Percentiles rank a stretch among this genome's conserved stretches.
Evolutionary conservation across 345 rosid species (phyloP).

Genomic region (Corchorus olitorius): DNA sequence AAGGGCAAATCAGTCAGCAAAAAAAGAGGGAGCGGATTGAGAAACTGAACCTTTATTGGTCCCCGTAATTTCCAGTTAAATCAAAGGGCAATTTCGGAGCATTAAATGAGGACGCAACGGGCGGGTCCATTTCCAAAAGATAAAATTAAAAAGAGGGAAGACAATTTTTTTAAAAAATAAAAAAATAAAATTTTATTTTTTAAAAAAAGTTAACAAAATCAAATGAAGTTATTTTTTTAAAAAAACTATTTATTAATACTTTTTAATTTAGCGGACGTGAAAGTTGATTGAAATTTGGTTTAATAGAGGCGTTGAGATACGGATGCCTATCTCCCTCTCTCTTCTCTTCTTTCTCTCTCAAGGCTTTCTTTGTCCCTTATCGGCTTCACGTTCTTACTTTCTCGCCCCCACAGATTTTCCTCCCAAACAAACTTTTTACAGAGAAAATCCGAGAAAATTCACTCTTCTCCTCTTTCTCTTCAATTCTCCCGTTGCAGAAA

Average conservation of each 20-base stretch:
- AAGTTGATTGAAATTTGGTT: constrained; percentile 41
- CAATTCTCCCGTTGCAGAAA: neutral
- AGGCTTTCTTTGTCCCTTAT: constrained; percentile 50
- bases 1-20: constrained; percentile 23
- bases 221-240: neutral
- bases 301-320: constrained; percentile 44
- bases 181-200: neutral
- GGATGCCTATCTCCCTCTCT: constrained; percentile 22
- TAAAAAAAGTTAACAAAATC: neutral
- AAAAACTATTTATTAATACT: neutral
- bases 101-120: neutral
- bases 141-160: neutral
- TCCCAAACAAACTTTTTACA: constrained; percentile 28
- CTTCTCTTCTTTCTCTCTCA: constrained; percentile 28
- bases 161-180: neutral
- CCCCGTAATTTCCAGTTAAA: constrained; percentile 5
- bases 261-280: constrained; percentile 45
- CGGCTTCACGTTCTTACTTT: constrained; percentile 45
- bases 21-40: neutral
- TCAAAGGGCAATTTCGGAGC: constrained; percentile 26
- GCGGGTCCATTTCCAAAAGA: constrained; percentile 12
- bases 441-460: constrained; percentile 4
- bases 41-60: neutral
- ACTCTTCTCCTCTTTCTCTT: neutral
- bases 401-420: constrained; percentile 31